These are phyloP conservation scores for Talaromyces sp. DNA, from an alignment of 2,329 filamentous ascomycete species.

Conservation along the genomic window DNA sequence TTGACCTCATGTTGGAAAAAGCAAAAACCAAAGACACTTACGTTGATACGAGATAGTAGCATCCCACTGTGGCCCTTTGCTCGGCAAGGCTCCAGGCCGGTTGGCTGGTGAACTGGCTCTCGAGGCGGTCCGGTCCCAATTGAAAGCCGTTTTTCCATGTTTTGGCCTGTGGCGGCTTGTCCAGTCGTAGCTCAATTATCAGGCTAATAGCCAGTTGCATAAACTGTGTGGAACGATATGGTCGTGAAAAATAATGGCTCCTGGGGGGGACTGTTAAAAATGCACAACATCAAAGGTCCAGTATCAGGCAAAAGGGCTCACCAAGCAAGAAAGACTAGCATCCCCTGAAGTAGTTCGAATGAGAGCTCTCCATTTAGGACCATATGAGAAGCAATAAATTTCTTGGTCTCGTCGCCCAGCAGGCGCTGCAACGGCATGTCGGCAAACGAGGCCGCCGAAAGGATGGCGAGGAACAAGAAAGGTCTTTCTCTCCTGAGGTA, in stretches of 20 bases:
- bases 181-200: conserved; percentile 29
- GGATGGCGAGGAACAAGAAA: conserved; percentile 31
- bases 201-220: conserved; percentile 33
- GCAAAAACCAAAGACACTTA: conserved; percentile 15
- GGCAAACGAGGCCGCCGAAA: conserved; percentile 27
- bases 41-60: conserved; percentile 41
- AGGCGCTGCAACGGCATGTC: conserved; percentile 28
- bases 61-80: conserved; percentile 40
- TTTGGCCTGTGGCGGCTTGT: conserved; percentile 20
- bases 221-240: conserved; percentile 28
- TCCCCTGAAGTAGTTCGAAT: conserved; percentile 37
- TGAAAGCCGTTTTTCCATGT: conserved; percentile 26
- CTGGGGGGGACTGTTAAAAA: conserved; percentile 11
- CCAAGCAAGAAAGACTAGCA: conserved; percentile 34
- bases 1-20: not conserved
- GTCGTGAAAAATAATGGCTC: conserved; percentile 28
- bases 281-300: not conserved
- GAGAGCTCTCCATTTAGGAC: conserved; percentile 27
- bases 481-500: conserved; percentile 26
- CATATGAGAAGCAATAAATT: conserved; percentile 25
- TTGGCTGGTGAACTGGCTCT: conserved; percentile 3
- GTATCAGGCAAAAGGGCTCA: conserved; percentile 11
- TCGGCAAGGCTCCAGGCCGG: conserved; percentile 33
- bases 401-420: conserved; percentile 26
- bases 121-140: conserved; percentile 18